Base-by-base conservation (phyloP, 2,329 filamentous ascomycete species). In the Calonectria leucothoes region DNA sequence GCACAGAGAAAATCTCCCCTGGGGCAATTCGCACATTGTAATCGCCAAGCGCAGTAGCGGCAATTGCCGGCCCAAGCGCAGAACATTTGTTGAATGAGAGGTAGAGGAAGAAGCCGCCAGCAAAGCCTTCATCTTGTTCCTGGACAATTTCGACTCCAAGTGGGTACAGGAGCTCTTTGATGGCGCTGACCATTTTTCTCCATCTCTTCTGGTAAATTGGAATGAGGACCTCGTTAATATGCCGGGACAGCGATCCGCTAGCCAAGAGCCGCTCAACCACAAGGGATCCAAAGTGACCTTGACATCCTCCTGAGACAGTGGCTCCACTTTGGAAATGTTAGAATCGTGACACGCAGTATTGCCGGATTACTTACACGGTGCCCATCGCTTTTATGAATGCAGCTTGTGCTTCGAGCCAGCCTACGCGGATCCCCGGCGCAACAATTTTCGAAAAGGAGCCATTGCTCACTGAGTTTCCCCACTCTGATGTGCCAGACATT, bases 371-470 rank as follows among this genome's bases (percentile, higher is more conserved):
- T 57, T 45, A 59, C 66, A 68, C 66, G 31, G 37, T 59, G n/a
- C 66, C 66, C 51, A 59, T 68, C 2, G 31, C 25, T 4, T 31
- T 27, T 23, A 57, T 52, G 35, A 68, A 68, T 35, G 45, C 31
- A 25, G 66, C 33, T 11, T 51, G 35, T 6, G 31, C 66, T 51
- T 68, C 66, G 12, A 68, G 29, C 92, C 92, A 94, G 15, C 92
- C 92, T 1, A 90, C 90, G 6, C 93, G 85, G 52, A 90, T 82
- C 0, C 92, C 93, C 0, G 92, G 91, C 0, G 88, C 92, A 45
- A 90, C 85, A 33, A 94, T 88, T 81, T 94, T 94, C 76, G 90
- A 91, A 81, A 94, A 94, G 35, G 89, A 91, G 15, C 91, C 92
- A 78, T 94, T 94, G 73, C 91, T 93, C 42, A 90, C 86, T 4